Conservation (phyloP, 140 eudicot species). For the Senecio squalidus region DNA sequence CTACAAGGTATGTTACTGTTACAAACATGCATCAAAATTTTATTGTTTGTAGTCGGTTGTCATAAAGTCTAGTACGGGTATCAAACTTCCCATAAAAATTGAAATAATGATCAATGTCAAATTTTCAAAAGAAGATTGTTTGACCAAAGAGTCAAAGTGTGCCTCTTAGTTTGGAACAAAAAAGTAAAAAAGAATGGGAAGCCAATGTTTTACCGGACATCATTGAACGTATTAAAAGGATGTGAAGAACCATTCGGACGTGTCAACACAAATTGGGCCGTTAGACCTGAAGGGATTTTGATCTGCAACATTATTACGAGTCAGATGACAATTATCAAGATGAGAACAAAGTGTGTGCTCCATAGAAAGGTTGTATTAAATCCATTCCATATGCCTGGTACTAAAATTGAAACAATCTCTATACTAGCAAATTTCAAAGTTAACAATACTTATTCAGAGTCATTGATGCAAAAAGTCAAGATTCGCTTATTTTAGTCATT, state of each 20-base stretch:
- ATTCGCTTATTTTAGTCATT: too few relatives aligned
- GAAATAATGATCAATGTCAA: neutral
- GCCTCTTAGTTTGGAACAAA: neutral
- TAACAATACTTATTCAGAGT: too few relatives aligned
- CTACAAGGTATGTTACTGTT: neutral
- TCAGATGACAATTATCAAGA: neutral
- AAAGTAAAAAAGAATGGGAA: conserved; percentile 17
- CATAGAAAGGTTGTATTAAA: neutral
- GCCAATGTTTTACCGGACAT: conserved; percentile 56
- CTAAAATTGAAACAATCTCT: too few relatives aligned
- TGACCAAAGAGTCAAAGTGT: conserved; percentile 3
- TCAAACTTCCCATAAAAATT: neutral
- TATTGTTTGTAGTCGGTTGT: neutral
- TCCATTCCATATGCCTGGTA: too few relatives aligned
- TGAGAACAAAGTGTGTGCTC: neutral
- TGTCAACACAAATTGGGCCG: conserved; percentile 74
- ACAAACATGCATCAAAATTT: conserved; percentile 6
- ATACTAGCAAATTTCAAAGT: too few relatives aligned
- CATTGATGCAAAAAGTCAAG: too few relatives aligned
- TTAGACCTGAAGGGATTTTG: conserved; percentile 72
- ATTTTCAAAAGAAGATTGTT: neutral
- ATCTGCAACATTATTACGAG: conserved; percentile 52
- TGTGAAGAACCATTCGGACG: conserved; percentile 76
- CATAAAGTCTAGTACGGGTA: neutral
- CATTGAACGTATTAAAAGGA: conserved; percentile 60